Percentiles rank a stretch among this genome's conserved stretches.
These are phyloP conservation scores for Davidsoniella eucalypti DNA, from an alignment of 2,329 filamentous ascomycete genomes.

Conservation along the genomic window DNA sequence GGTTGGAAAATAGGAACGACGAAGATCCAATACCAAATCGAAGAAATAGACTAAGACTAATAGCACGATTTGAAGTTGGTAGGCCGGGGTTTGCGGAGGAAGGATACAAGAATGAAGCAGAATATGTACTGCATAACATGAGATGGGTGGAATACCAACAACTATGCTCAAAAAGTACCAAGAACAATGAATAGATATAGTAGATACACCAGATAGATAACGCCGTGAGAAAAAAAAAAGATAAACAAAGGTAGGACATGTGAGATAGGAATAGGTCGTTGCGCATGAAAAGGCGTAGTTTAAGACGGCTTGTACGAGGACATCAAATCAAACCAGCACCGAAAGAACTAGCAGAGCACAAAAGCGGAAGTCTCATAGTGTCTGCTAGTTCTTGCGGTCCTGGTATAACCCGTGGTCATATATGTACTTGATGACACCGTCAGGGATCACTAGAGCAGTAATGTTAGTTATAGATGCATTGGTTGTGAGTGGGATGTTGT, in stretches of 20 bases:
- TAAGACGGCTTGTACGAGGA: too few species aligned
- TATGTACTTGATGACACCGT: conserved; percentile 60
- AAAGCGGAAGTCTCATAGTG: background rate
- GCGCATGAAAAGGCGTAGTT: background rate
- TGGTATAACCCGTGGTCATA: conserved; percentile 49
- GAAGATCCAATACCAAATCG: too few species aligned
- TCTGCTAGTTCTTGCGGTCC: conserved; percentile 10
- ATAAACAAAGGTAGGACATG: background rate
- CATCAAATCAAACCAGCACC: background rate
- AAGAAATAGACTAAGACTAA: too few species aligned
- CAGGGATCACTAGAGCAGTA: conserved; percentile 31
- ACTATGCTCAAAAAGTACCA: background rate
- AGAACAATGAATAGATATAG: too few species aligned
- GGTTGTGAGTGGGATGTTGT: background rate
- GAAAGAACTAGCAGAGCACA: background rate
- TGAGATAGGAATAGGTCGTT: background rate
- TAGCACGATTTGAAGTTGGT: too few species aligned
- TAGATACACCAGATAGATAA: background rate
- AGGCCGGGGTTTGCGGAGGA: too few species aligned
- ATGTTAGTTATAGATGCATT: background rate
- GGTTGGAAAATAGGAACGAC: background rate
- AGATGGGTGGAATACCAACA: background rate
- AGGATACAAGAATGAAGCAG: too few species aligned
- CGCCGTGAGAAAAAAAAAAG: background rate
- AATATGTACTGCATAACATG: background rate